Evolutionary conservation across 1,139 yeast species (phyloP).

Genomic region (Candida frijolesensis): DNA sequence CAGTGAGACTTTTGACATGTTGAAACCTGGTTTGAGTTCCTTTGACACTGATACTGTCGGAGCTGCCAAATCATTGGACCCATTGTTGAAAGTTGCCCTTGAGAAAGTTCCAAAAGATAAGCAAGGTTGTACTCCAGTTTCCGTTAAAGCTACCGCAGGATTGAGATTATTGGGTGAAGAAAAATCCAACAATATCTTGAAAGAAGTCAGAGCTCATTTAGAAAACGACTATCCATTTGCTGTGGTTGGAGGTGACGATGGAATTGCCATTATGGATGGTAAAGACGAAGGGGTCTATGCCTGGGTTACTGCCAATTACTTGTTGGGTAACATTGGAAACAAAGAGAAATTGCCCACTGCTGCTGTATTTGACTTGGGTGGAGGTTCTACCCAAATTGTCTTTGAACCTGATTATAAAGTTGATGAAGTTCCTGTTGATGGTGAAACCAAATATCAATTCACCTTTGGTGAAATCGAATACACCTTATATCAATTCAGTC

Average conservation of each 20-base stretch:
- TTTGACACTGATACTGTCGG: constrained; percentile 78
- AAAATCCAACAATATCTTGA: constrained; percentile 68
- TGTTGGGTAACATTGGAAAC: constrained; percentile 88
- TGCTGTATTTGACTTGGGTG: constrained; percentile 97
- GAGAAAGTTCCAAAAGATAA: constrained; percentile 70
- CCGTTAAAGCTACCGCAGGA: constrained; percentile 98
- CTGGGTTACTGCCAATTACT: constrained; percentile 94
- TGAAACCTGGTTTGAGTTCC: constrained; percentile 88
- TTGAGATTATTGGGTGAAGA: constrained; percentile 81
- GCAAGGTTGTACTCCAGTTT: constrained; percentile 85
- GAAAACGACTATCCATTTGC: constrained; percentile 86
- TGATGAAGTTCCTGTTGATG: constrained; percentile 64
- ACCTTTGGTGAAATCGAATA: constrained; percentile 81
- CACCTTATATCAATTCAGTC: constrained; percentile 90
- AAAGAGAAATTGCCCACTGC: constrained; percentile 77
- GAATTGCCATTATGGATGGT: constrained; percentile 92
- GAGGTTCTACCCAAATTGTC: constrained; percentile 97
- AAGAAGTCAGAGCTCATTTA: constrained; percentile 73
- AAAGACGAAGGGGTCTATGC: constrained; percentile 98
- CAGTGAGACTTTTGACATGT: constrained; percentile 82
- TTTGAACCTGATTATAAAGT: constrained; percentile 80
- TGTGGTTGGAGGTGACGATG: constrained; percentile 80
- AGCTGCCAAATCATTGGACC: constrained; percentile 88
- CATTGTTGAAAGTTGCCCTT: constrained; percentile 73
- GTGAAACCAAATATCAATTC: constrained; percentile 84